phyloP scores from a whole-genome alignment of 495 filamentous ascomycete genomes.

The Penicillium steckii region DNA sequence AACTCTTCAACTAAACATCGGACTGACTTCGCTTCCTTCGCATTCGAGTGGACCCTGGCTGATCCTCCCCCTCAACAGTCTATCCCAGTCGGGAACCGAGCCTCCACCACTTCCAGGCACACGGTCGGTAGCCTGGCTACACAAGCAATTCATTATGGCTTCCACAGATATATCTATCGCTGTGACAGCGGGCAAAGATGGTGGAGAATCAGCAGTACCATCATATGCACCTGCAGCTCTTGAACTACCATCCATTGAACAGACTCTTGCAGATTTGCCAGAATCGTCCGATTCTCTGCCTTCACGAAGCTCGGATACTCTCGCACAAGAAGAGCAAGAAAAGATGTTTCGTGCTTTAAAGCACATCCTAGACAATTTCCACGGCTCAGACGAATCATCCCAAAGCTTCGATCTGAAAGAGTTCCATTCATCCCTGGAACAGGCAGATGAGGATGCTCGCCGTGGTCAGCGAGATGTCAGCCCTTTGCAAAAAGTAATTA shows the following conservation, averaged over 20 bases:
- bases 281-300: slow-evolving; percentile 17
- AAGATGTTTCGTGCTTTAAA: slow-evolving; percentile 30
- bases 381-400: slow-evolving; percentile 11
- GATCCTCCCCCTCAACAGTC: background rate
- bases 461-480: slow-evolving; percentile 18
- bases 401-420: slow-evolving; percentile 23
- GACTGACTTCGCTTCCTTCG: background rate
- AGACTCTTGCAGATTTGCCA: slow-evolving; percentile 26
- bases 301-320: slow-evolving; percentile 7
- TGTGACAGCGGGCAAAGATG: slow-evolving; percentile 5
- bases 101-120: background rate
- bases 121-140: slow-evolving; percentile 1
- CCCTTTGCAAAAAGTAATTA: slow-evolving; percentile 23
- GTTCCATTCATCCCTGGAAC: slow-evolving; percentile 27
- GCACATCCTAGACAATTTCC: slow-evolving; percentile 21
- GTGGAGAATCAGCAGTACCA: background rate
- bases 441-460: slow-evolving; percentile 23
- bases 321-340: slow-evolving; percentile 22
- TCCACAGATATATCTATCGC: slow-evolving; percentile 18
- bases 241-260: slow-evolving; percentile 25
- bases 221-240: slow-evolving; percentile 7
- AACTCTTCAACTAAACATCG: too few species aligned
- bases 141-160: slow-evolving; percentile 9
- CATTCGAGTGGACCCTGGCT: background rate
- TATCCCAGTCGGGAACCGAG: background rate